Evolutionary conservation across 202 grass and related monocot species (phyloP).

Genomic region (Panicum virgatum): DNA sequence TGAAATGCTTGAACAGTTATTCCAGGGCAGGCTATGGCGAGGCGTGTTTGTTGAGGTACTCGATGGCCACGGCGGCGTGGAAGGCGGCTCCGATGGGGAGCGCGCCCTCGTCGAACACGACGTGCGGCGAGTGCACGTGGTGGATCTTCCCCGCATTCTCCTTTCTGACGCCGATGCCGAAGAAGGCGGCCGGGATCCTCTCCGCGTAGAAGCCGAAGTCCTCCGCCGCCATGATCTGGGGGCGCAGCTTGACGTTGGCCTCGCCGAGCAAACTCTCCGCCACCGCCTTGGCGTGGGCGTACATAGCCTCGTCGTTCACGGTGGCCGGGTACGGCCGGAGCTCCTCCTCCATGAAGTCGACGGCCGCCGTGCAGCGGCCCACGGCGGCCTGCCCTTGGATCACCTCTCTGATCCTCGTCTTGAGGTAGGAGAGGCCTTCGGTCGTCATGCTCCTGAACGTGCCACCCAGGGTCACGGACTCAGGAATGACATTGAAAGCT

Average conservation of each 20-base stretch:
- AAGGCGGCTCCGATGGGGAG: conserved; percentile 65
- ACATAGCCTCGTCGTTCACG: conserved; percentile 55
- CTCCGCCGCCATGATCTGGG: conserved; percentile 50
- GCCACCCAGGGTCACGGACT: conserved; percentile 59
- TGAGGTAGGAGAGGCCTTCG: conserved; percentile 55
- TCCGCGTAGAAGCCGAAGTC: conserved; percentile 77
- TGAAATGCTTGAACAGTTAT: no score
- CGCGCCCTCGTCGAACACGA: conserved; percentile 53
- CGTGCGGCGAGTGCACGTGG: conserved; percentile 53
- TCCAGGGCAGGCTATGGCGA: no score
- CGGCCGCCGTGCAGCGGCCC: conserved; percentile 48
- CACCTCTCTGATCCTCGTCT: conserved; percentile 64
- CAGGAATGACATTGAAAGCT: conserved; percentile 74
- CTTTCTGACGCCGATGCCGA: conserved; percentile 41
- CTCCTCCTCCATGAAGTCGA: conserved; percentile 76
- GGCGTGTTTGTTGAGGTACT: conserved; percentile 44
- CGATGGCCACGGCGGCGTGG: conserved; percentile 58
- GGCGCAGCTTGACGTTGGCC: conserved; percentile 23
- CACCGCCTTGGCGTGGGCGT: conserved; percentile 55
- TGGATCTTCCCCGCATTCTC: neutral
- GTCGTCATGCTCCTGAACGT: conserved; percentile 76
- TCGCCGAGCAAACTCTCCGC: conserved; percentile 52
- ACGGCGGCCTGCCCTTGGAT: conserved; percentile 62
- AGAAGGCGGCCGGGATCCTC: conserved; percentile 57
- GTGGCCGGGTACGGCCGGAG: conserved; percentile 64